A percentile compares a stretch with the other conserved stretches of the same genome.
Conservation (phyloP, 345 rosid genomes). For the Gossypium ekmanianum region DNA sequence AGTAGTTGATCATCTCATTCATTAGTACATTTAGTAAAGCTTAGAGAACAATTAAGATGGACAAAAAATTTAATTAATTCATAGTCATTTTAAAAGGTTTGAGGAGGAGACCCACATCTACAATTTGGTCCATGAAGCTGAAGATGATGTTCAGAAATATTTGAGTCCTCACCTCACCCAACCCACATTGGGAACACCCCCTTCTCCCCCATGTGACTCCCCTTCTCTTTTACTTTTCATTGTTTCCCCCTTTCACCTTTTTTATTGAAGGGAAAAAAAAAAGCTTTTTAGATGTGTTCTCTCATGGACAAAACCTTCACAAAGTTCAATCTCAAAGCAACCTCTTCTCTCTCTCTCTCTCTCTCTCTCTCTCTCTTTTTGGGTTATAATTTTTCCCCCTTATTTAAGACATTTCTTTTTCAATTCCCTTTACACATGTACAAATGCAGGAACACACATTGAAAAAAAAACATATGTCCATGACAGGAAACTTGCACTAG, state of each 20-base stretch:
- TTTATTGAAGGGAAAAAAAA: neutral
- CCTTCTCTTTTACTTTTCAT: slow-evolving; percentile 16
- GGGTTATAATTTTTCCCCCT: neutral
- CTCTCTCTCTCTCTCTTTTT: neutral
- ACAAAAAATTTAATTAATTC: too few species aligned
- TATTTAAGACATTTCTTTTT: neutral
- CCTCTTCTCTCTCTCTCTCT: neutral
- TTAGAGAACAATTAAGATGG: too few species aligned
- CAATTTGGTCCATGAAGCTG: slow-evolving; percentile 30
- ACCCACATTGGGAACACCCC: neutral
- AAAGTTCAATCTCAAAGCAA: neutral
- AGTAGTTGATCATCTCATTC: too few species aligned
- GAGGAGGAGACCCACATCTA: slow-evolving; percentile 29
- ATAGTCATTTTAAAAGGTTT: too few species aligned
- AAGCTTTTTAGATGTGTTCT: slow-evolving; percentile 19
- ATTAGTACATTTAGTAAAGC: too few species aligned
- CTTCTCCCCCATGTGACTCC: neutral
- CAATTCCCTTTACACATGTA: neutral
- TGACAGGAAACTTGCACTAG: neutral
- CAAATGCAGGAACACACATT: slow-evolving; percentile 12
- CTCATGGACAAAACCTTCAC: slow-evolving; percentile 16
- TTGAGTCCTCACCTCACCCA: neutral
- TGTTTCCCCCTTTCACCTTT: slow-evolving; percentile 34
- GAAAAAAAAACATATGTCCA: slow-evolving; percentile 8
- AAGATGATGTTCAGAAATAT: too few species aligned